Percentiles rank a stretch among this genome's conserved stretches.
phyloP scores from a whole-genome alignment of 176 grass and related monocot species.

The Aechmea fasciata region DNA sequence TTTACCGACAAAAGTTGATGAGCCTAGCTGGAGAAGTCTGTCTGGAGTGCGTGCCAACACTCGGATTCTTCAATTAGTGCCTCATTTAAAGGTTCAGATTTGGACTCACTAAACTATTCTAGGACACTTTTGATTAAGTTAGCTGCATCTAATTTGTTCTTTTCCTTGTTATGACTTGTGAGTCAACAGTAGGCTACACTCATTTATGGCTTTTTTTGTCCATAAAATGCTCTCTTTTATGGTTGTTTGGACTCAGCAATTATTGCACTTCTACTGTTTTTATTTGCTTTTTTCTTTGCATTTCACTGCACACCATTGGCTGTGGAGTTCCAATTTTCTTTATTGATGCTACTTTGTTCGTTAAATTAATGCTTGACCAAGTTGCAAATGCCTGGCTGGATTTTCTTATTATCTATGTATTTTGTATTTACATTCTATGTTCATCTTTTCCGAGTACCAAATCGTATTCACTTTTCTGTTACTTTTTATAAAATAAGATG shows the following conservation, averaged over 20 bases:
- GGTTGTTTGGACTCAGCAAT: no score
- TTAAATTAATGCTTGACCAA: no score
- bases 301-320: no score
- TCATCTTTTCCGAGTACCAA: background rate
- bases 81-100: conserved; percentile 35
- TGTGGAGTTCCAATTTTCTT: no score
- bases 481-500: background rate
- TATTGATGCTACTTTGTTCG: no score
- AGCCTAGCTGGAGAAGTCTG: conserved; percentile 47
- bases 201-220: background rate
- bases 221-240: background rate
- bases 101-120: conserved; percentile 10
- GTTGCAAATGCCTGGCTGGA: no score
- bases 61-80: conserved; percentile 56
- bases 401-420: no score
- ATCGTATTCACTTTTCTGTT: background rate
- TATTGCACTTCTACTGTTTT: no score
- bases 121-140: background rate
- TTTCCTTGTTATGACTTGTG: background rate
- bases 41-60: conserved; percentile 65
- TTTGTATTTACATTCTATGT: no score
- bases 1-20: conserved; percentile 30
- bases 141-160: background rate
- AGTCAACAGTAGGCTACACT: no score
- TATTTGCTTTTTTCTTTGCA: no score